Base-by-base conservation (phyloP, 306 rosid species). In the Pachyrhizus erosus region DNA sequence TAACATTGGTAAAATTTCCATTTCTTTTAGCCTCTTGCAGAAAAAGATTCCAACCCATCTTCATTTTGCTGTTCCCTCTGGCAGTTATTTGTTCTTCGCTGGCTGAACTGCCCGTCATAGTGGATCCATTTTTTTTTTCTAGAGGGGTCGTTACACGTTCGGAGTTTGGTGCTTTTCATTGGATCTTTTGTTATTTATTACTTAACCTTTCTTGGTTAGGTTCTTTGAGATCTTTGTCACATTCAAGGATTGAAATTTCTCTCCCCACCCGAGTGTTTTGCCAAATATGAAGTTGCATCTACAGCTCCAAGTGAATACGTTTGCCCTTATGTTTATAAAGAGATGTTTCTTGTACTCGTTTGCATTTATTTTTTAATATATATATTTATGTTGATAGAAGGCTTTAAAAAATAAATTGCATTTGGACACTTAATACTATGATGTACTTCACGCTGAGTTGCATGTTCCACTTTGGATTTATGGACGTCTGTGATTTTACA, bases 1-100 rank as follows among this genome's bases (percentile, higher is more conserved):
- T 3, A 70, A 66, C 73, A 21, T 69, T 46, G 66, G 68, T 55
- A 52, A 37, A 37, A 27, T 68, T 82, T 75, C 24, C 66, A 15
- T 66, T 82, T 40, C 61, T 55, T 82, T 64, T 64, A 65, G 61
- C 62, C 54, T 68, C 74, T 43, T 46, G 51, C 49, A 8, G 67
- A 14, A 49, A 62, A 62, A 49, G 74, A 15, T 73, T n/a, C 52
- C 66, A 33, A 71, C 29, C 51, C 79, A 27, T 70, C 40, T 57
- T 66, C 54, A 21, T 24, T 51, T 49, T 33, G 12, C 55, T 70
- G 49, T 43, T 58, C 6, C 34, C 24, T 70, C 7, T 43, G 27
- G 21, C 34, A 37, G 76, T 79, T 31, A 70, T 13, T 18, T 58
- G 26, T 13, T 57, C 64, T 45, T 20, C 37, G 60, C 23, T 58